Evolutionary conservation across 768 basidiomycete species (phyloP).

Genomic region (Lentinula guzmanii): DNA sequence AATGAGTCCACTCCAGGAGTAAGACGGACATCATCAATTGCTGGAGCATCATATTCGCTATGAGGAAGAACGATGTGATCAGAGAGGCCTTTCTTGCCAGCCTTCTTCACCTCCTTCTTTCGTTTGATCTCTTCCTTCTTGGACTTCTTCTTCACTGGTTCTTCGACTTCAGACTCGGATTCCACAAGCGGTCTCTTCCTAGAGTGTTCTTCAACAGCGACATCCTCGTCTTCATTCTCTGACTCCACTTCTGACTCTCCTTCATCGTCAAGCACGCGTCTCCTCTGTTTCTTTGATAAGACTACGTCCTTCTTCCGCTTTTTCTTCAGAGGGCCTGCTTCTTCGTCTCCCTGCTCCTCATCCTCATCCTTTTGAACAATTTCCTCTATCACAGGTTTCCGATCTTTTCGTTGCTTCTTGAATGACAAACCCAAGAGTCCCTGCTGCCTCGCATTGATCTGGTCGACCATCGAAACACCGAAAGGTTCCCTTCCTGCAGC

Average conservation of each 20-base stretch:
- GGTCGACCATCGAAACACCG: neutral
- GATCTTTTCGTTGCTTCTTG: conserved; percentile 31
- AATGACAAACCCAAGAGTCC: conserved; percentile 41
- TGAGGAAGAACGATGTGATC: conserved; percentile 49
- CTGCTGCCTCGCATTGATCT: conserved; percentile 27
- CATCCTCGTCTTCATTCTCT: conserved; percentile 8
- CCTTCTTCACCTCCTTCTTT: conserved; percentile 30
- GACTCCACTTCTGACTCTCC: conserved; percentile 45
- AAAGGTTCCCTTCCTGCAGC: neutral
- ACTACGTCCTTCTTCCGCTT: conserved; percentile 36
- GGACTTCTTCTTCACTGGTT: conserved; percentile 38
- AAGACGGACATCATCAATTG: conserved; percentile 45
- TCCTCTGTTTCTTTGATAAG: conserved; percentile 43
- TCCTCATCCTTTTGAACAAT: conserved; percentile 28
- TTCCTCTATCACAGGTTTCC: conserved; percentile 19
- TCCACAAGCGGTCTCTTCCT: conserved; percentile 23
- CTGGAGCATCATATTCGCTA: conserved; percentile 42
- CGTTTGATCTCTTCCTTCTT: conserved; percentile 15
- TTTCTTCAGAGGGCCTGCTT: conserved; percentile 25
- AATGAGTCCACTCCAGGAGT: conserved; percentile 38
- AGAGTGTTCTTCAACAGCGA: conserved; percentile 1
- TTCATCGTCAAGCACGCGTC: conserved; percentile 35
- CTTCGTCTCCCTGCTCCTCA: conserved; percentile 27
- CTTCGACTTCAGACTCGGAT: conserved; percentile 23
- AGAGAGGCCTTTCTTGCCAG: conserved; percentile 34